Evolutionary conservation across 148 eudicot genomes (phyloP), one percentile per base, ranked within the genome.

Genomic region (Rhododendron molle): DNA sequence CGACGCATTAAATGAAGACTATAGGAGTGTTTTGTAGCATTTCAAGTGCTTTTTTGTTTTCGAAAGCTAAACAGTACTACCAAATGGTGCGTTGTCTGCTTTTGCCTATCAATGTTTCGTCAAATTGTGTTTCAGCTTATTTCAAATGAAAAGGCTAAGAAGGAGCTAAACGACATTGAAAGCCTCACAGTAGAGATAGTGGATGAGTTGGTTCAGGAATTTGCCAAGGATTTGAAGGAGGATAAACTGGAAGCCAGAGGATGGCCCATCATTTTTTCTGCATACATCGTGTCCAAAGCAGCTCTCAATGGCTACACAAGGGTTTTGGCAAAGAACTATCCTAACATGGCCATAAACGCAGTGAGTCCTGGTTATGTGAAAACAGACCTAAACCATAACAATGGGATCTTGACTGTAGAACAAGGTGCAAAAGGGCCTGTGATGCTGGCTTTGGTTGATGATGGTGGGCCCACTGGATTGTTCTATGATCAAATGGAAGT

Each of bases 141-240:
- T 26, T 0, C 40, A 11, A 85, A 85, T 7, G 88, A 89, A 36
- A 30, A 76, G 69, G 85, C 88, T 7, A 88, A 69, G 81, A 81
- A 23, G 76, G 73, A 84, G 81, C 86, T 92, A 18, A 26, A 47
- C 4, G 28, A 89, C 21, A 38, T 47, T 0, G 93, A 89, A 28
- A 78, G 28, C 78, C 90, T 89, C 16, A 85, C 92, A 71, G 92
- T 89, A 86, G 90, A 89, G 81, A 82, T n/a, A 76, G 43, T 92
- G 11, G 89, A 90, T 9, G 89, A 84, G 52, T 30, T 90, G 4
- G n/a, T 89, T 50, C 81, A 87, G 9, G 85, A 77, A 40, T 89
- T 92, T 56, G 67, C 87, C 5, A 28, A 78, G 76, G 92, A 90
- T 72, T 72, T 79, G 7, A 90, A 87, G 85, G 89, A 89, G 3